phyloP scores from a whole-genome alignment of 345 rosid genomes.

The Brassica napus region DNA sequence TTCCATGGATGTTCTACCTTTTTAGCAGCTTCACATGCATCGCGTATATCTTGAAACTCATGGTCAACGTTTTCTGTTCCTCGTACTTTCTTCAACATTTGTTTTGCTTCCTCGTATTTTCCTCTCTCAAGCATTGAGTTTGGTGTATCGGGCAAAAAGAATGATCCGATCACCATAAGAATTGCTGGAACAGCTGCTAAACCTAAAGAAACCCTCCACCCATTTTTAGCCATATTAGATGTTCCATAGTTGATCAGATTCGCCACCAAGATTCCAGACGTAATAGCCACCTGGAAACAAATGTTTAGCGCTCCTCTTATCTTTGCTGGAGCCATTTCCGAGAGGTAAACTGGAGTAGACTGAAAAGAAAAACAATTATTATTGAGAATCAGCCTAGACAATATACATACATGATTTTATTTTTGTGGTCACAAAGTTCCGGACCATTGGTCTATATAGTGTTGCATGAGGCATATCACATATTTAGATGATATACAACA shows the following conservation, averaged over 20 bases:
- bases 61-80: conserved; percentile 39
- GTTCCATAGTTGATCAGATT: conserved; percentile 40
- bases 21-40: conserved; percentile 42
- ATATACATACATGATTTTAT: neutral
- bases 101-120: conserved; percentile 30
- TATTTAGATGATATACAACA: neutral
- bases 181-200: conserved; percentile 41
- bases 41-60: conserved; percentile 42
- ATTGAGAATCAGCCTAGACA: neutral
- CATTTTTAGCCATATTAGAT: conserved; percentile 30
- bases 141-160: conserved; percentile 43
- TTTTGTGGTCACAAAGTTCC: neutral
- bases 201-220: conserved; percentile 43
- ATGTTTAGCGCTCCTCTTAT: conserved; percentile 52
- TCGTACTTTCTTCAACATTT: conserved; percentile 43
- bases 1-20: conserved; percentile 43
- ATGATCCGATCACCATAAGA: conserved; percentile 38
- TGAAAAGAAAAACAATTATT: conserved; percentile 11
- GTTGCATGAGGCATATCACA: neutral
- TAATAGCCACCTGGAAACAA: conserved; percentile 30
- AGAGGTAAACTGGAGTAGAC: conserved; percentile 63
- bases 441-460: neutral
- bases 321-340: conserved; percentile 63
- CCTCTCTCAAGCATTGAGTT: conserved; percentile 46
- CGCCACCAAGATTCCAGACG: conserved; percentile 42